A percentile compares a stretch with the other conserved stretches of the same genome.
Evolutionary conservation across 768 basidiomycete species (phyloP).

Genomic region (Tylopilus rubrobrunneus): DNA sequence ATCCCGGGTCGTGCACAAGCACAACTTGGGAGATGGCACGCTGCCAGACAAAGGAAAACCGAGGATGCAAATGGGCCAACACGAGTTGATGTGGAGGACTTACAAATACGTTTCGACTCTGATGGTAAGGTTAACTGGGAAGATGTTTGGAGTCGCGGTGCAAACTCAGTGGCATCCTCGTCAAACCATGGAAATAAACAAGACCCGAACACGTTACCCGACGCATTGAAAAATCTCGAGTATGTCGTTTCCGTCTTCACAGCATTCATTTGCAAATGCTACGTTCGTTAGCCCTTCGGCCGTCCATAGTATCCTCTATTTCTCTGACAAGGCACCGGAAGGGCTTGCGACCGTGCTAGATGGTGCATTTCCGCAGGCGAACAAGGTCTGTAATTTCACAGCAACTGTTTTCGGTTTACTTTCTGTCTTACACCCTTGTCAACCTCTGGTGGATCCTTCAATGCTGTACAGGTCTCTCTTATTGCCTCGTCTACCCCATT

Average conservation of each 20-base stretch:
- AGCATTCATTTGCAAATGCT: background rate
- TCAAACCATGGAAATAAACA: background rate
- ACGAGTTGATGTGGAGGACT: background rate
- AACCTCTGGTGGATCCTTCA: no score
- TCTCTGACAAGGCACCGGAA: constrained; percentile 57
- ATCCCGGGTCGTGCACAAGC: constrained; percentile 54
- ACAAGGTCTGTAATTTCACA: constrained; percentile 41
- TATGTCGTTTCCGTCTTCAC: constrained; percentile 8
- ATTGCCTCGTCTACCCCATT: constrained; percentile 76
- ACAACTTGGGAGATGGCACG: constrained; percentile 73
- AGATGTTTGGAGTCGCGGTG: constrained; percentile 42
- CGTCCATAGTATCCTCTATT: constrained; percentile 40
- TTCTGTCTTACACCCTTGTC: background rate
- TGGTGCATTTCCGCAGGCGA: constrained; percentile 38
- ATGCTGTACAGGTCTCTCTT: constrained; percentile 52
- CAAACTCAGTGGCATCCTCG: background rate
- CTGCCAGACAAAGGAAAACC: constrained; percentile 36
- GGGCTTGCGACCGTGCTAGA: constrained; percentile 46
- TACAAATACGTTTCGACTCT: constrained; percentile 1
- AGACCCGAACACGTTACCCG: constrained; percentile 30
- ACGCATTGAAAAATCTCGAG: constrained; percentile 34
- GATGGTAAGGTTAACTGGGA: constrained; percentile 43
- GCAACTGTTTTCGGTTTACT: background rate
- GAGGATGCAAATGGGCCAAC: background rate
- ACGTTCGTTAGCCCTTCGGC: constrained; percentile 13